phyloP scores from a whole-genome alignment of 1,139 yeast genomes.

The Meyerozyma elateridarum region DNA sequence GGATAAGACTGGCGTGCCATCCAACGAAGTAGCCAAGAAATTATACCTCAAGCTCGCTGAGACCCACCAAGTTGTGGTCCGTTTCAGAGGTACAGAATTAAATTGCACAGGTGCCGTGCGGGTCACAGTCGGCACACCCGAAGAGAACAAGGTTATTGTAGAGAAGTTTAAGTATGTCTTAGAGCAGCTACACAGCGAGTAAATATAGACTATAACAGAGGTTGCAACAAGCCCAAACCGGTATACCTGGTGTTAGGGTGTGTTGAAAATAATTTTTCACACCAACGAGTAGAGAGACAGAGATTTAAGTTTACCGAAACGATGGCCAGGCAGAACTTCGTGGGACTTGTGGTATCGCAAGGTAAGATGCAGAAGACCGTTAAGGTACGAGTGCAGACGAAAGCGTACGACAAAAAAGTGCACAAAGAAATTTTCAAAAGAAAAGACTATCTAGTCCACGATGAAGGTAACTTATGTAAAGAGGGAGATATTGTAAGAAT shows the following conservation, averaged over 20 bases:
- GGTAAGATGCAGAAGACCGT: constrained; percentile 96
- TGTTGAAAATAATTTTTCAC: too few relatives aligned
- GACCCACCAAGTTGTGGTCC: constrained; percentile 70
- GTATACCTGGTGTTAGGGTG: too few relatives aligned
- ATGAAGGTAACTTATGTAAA: constrained; percentile 84
- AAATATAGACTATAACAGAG: too few relatives aligned
- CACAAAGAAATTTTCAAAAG: constrained; percentile 75
- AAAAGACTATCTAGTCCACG: constrained; percentile 88
- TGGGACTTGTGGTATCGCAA: constrained; percentile 91
- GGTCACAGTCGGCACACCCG: constrained; percentile 77
- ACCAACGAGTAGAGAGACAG: too few relatives aligned
- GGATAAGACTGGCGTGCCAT: constrained; percentile 57
- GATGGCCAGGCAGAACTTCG: constrained; percentile 87
- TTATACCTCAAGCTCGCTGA: constrained; percentile 70
- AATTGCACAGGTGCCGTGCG: constrained; percentile 87
- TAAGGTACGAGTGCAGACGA: constrained; percentile 81
- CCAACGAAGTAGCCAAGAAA: constrained; percentile 61
- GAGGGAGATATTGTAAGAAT: constrained; percentile 96
- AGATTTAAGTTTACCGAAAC: too few relatives aligned
- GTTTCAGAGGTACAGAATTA: constrained; percentile 85
- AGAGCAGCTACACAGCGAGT: constrained; percentile 9
- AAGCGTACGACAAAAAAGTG: constrained; percentile 61
- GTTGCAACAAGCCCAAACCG: too few relatives aligned
- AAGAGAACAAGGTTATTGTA: constrained; percentile 62
- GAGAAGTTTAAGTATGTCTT: constrained; percentile 37